Conservation (phyloP, 352 stramenopile species). For the Aphanomyces stellatus region DNA sequence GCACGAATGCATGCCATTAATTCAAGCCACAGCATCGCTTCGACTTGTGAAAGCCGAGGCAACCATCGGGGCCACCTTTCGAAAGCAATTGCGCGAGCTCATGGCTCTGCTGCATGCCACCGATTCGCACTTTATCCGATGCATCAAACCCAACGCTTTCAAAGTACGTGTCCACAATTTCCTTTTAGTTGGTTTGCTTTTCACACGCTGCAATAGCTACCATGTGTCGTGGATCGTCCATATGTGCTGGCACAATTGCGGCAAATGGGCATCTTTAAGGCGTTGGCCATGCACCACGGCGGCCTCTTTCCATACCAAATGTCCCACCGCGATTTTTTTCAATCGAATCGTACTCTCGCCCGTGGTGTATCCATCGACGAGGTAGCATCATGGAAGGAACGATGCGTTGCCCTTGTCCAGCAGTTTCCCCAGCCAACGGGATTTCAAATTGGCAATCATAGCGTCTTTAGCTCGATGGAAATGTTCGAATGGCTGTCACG, state of each 20-base stretch:
- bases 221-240: background rate
- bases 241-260: background rate
- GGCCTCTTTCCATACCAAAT: background rate
- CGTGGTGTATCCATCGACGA: background rate
- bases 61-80: constrained; percentile 5
- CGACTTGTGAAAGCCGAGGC: background rate
- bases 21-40: background rate
- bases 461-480: background rate
- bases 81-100: constrained; percentile 29
- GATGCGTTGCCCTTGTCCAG: background rate
- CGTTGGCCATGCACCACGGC: background rate
- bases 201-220: background rate
- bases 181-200: too few species aligned
- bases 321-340: background rate
- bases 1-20: background rate
- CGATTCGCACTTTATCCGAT: constrained; percentile 94
- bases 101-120: constrained; percentile 88
- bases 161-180: too few species aligned
- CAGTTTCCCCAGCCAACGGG: background rate
- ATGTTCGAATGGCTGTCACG: background rate
- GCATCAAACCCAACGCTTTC: constrained; percentile 98
- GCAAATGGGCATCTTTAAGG: background rate
- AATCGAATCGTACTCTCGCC: background rate
- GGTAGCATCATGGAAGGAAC: background rate
- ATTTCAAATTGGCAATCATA: background rate